Evolutionary conservation across 768 basidiomycete species (phyloP), one percentile per base, ranked within the genome.

Genomic region (Ephemerocybe angulata): DNA sequence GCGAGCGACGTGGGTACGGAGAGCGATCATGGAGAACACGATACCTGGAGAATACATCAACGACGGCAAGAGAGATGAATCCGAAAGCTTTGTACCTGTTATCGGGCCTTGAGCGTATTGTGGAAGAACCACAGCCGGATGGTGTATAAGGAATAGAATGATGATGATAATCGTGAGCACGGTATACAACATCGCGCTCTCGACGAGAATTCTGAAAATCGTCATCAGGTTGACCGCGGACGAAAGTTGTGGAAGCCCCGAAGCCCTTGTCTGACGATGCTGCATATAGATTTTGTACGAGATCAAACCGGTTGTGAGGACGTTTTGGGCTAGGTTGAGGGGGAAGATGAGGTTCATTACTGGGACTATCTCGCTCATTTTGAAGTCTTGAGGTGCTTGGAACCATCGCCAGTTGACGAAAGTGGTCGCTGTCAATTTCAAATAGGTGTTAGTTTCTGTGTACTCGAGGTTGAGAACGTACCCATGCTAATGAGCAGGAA

Each of bases 101-200:
- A n/a, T n/a, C n/a, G n/a, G n/a, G n/a, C n/a, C n/a, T n/a, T n/a
- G n/a, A n/a, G n/a, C n/a, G n/a, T n/a, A n/a, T n/a, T n/a, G n/a
- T n/a, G n/a, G n/a, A n/a, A n/a, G n/a, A n/a, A n/a, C n/a, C n/a
- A n/a, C n/a, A n/a, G 65, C 67, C 31, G 62, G 61, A 47, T 63
- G 58, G 24, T 59, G 44, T 25, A 65, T 42, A 5, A 62, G 60
- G 40, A 63, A 63, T 1, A 70, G 55, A 24, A 70, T 62, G 24
- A 68, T 63, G 15, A 68, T 58, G 29, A 68, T 47, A 22, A 70
- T 56, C 13, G 66, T 48, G 33, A 66, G 61, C 15, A 66, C 37
- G 1, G 67, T 67, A 50, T 67, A 70, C 13, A 70, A 60, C 58
- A 64, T 61, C 3, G 69, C 69, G 52, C 69, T 70, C 47, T 70